A percentile compares a stretch with the other conserved stretches of the same genome.
Conservation (phyloP, 306 rosid species). For the Lupinus albus region DNA sequence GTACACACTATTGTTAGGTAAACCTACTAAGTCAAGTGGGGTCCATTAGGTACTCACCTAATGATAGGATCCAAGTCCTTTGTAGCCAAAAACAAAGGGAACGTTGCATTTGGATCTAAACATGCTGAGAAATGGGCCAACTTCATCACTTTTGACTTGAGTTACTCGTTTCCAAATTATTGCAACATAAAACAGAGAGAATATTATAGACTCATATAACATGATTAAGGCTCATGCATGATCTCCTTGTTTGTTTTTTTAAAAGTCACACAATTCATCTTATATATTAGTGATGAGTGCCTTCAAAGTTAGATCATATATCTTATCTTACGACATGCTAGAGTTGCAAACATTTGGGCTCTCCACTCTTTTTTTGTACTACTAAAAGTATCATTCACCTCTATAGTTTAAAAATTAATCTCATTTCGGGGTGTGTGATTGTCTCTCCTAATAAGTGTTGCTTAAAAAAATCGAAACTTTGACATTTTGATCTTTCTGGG, state of each 20-base stretch:
- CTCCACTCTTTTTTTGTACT: too few species aligned
- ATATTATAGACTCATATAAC: neutral
- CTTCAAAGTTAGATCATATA: neutral
- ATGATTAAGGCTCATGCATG: conserved; percentile 33
- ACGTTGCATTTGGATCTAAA: conserved; percentile 42
- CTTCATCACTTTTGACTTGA: conserved; percentile 39
- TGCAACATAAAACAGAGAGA: neutral
- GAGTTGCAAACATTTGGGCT: too few species aligned
- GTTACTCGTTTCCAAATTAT: conserved; percentile 22
- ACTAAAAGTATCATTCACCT: too few species aligned
- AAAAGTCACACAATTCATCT: neutral
- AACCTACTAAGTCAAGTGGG: conserved; percentile 54
- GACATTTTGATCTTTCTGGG: too few species aligned
- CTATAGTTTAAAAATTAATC: too few species aligned
- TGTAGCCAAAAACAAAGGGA: conserved; percentile 35
- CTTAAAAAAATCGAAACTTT: too few species aligned
- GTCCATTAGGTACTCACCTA: conserved; percentile 45
- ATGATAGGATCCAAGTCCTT: conserved; percentile 44
- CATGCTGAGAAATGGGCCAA: conserved; percentile 4
- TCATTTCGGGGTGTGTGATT: too few species aligned
- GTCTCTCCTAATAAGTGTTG: too few species aligned
- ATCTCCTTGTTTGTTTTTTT: conserved; percentile 12
- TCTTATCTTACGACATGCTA: too few species aligned
- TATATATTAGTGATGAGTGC: neutral
- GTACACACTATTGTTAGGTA: conserved; percentile 54